Base-by-base conservation (phyloP, 441 rosid species). In the Francoa sonchifolia region DNA sequence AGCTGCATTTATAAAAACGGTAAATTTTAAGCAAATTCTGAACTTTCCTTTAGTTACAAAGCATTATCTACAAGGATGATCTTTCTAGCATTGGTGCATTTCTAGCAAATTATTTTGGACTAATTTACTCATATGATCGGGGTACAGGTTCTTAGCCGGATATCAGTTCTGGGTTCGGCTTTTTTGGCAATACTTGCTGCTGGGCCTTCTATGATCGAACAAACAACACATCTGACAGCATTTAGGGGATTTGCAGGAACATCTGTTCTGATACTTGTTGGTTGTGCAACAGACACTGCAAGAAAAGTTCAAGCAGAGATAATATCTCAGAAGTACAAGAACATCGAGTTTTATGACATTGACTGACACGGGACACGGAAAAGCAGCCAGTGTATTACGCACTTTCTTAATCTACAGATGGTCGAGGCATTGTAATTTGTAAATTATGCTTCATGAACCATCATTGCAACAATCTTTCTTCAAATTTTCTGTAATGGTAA, bases 271-370 rank as follows among this genome's bases (percentile, higher is more conserved):
- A 90, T 90, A 55, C 94, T 90, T 39, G 93, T 85, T 3, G 98
- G 94, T 12, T 85, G 98, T 61, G 96, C 96, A 0, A 82, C 93
- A 0, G 93, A 90, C 52, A 85, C 96, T 6, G 98, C 96, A 41
- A 76, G 98, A 69, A 90, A 85, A 68, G 94, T 90, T 46, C 81
- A 82, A 63, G 98, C 93, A 3, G 94, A 90, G 72, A 76, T 90
- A 16, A 90, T 85, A 50, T 85, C 98, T 25, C 98, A 79, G 26
- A 90, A 90, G 71, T 79, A 90, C 70, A 82, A 86, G 75, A 80
- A 78, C 68, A 82, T 90, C 14, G 96, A 85, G 65, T 85, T 79
- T 44, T 85, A 89, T 41, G 87, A 89, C 55, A 56, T 73, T 8
- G 78, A 85, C 61, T 72, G 57, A 66, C 63, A 58, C 1, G 54